Evolutionary conservation across 2,329 filamentous ascomycete genomes (phyloP), one percentile per base, ranked within the genome.

Genomic region (Talaromyces albobiverticillius): DNA sequence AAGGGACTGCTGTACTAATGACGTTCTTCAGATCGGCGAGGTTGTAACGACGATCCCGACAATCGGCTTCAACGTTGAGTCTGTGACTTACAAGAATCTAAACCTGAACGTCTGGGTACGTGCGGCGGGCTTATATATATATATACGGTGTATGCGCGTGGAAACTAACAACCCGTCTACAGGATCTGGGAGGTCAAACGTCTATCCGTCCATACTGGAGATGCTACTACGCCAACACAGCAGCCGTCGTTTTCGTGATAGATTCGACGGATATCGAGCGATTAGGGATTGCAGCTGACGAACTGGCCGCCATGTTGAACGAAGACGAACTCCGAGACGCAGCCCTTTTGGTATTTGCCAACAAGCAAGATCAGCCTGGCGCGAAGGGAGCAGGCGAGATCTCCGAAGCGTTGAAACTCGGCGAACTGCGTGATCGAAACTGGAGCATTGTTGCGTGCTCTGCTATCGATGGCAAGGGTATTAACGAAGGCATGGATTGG

Each of bases 381-480:
- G 93, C 94, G 46, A 95, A 96, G 76, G 94, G 93, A 2, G 94
- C 94, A 1, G 94, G 91, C 16, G 94, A 97, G 71, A 99, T 99
- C 60, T 95, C 90, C 53, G 93, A 97, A 76, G 93, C 92, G 46
- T 75, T 99, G 72, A 88, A 87, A 65, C 76, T 99, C 62, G 92
- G 90, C 51, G 91, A 96, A 73, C 77, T 99, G 69, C 87, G 93
- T 65, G 94, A 99, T 73, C 83, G 94, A 66, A 99, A 97, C 80
- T 99, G 94, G 94, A 97, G 91, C 73, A 99, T 99, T 69, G 91
- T 99, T 71, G 93, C 92, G 20, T 99, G 94, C 74, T 95, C 90
- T 61, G 94, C 94, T 13, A 93, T 99, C 54, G 94, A 96, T 69
- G 94, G 94, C 41, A 88, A 89, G 66, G 94, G 94, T 71, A 89